Evolutionary conservation across 2,329 filamentous ascomycete genomes (phyloP).

Genomic region (Alternaria panax): DNA sequence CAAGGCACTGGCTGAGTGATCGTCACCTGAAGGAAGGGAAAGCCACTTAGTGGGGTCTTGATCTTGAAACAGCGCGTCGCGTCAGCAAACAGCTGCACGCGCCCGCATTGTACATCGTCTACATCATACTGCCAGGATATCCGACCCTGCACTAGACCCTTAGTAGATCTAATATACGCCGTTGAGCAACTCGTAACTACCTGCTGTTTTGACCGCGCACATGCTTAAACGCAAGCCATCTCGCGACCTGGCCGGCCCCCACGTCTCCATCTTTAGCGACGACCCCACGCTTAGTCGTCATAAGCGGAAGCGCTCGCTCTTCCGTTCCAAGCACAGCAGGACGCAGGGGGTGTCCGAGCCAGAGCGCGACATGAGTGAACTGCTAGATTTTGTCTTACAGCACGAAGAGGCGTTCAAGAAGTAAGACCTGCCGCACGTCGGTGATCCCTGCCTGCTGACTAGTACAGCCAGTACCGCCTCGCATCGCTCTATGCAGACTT

Average conservation of each 20-base stretch:
- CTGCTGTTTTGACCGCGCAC: slow-evolving; percentile 9
- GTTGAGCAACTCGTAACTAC: background rate
- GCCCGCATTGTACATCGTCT: slow-evolving; percentile 7
- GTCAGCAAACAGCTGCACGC: slow-evolving; percentile 20
- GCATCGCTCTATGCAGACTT: slow-evolving; percentile 92
- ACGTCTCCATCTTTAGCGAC: slow-evolving; percentile 32
- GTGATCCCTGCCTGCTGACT: slow-evolving; percentile 16
- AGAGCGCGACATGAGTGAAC: slow-evolving; percentile 65
- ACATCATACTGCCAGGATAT: slow-evolving; percentile 2
- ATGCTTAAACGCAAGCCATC: slow-evolving; percentile 39
- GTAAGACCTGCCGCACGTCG: slow-evolving; percentile 30
- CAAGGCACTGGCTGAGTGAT: background rate
- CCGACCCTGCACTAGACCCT: slow-evolving; percentile 11
- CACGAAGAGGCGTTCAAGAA: slow-evolving; percentile 60
- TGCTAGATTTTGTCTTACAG: slow-evolving; percentile 66
- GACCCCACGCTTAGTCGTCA: slow-evolving; percentile 27
- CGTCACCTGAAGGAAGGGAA: background rate
- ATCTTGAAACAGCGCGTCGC: slow-evolving; percentile 22
- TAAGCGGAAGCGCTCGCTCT: slow-evolving; percentile 32
- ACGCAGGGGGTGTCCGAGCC: slow-evolving; percentile 23
- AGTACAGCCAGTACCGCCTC: slow-evolving; percentile 69
- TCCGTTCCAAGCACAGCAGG: slow-evolving; percentile 29
- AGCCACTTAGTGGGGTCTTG: slow-evolving; percentile 4
- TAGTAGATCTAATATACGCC: background rate
- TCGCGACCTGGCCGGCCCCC: slow-evolving; percentile 22